A percentile compares a stretch with the other conserved stretches of the same genome.
These are phyloP conservation scores for Talaromyces sp. DNA, from an alignment of 2,329 filamentous ascomycete genomes.

Conservation along the genomic window DNA sequence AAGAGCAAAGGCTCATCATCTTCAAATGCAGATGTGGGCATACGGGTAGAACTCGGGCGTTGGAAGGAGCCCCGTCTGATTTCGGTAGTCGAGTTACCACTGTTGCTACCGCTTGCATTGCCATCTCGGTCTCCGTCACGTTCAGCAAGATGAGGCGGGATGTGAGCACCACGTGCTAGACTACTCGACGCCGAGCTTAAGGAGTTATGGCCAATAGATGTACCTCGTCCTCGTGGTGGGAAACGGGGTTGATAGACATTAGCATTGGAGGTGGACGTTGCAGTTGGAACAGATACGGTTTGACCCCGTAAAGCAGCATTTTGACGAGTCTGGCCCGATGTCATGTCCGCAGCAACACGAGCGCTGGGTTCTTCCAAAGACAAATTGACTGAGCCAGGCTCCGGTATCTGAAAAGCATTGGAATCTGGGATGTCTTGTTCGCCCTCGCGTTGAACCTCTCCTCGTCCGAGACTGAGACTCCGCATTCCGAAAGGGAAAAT, in stretches of 20 bases:
- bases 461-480: constrained; percentile 51
- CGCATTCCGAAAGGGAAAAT: constrained; percentile 50
- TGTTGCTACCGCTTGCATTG: constrained; percentile 45
- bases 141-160: constrained; percentile 37
- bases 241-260: constrained; percentile 43
- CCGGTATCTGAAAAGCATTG: constrained; percentile 8
- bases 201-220: constrained; percentile 40
- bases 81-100: constrained; percentile 39
- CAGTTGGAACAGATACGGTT: constrained; percentile 26
- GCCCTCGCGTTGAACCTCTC: constrained; percentile 41
- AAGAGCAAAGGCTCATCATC: constrained; percentile 51
- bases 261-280: constrained; percentile 34
- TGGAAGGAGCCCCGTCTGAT: constrained; percentile 39
- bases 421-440: constrained; percentile 30
- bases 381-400: not conserved
- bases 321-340: constrained; percentile 23
- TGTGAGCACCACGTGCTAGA: constrained; percentile 37
- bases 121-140: constrained; percentile 43
- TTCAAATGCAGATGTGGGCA: constrained; percentile 37
- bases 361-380: constrained; percentile 23
- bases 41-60: constrained; percentile 38
- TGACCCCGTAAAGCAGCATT: constrained; percentile 23
- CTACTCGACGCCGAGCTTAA: constrained; percentile 45
- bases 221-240: constrained; percentile 40
- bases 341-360: constrained; percentile 7